A percentile compares a stretch with the other conserved stretches of the same genome.
Evolutionary conservation across 352 stramenopile genomes (phyloP).

Genomic region (Bremia lactucae): DNA sequence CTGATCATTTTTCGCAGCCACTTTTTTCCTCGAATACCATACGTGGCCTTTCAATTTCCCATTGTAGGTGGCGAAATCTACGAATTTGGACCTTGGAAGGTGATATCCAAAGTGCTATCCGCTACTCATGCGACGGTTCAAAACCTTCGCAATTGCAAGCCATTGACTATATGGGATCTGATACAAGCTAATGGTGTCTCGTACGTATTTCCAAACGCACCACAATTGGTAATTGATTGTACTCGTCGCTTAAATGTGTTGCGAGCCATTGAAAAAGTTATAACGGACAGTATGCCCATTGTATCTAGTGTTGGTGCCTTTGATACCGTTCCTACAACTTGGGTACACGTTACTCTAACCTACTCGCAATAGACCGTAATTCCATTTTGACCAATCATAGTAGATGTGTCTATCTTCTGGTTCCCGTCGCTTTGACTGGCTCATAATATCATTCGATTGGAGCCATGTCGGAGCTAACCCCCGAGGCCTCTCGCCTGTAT

Average conservation of each 20-base stretch:
- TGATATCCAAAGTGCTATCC: conserved; percentile 27
- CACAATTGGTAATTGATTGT: conserved; percentile 42
- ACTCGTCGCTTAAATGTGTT: conserved; percentile 44
- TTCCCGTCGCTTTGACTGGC: conserved; percentile 4
- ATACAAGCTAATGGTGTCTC: conserved; percentile 33
- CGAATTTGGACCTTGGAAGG: conserved; percentile 44
- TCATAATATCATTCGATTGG: neutral
- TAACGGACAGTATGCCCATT: conserved; percentile 67
- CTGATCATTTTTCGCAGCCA: conserved; percentile 75
- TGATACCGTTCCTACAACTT: conserved; percentile 20
- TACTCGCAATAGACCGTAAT: conserved; percentile 19
- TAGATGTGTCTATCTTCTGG: neutral
- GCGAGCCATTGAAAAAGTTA: conserved; percentile 49
- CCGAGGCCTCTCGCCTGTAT: conserved; percentile 84
- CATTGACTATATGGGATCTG: conserved; percentile 50
- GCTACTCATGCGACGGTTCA: conserved; percentile 15
- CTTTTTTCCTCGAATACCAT: conserved; percentile 39
- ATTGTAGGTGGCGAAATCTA: conserved; percentile 31
- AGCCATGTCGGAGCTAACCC: conserved; percentile 63
- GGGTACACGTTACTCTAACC: conserved; percentile 30
- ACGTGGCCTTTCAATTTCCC: conserved; percentile 9
- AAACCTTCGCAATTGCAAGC: conserved; percentile 16
- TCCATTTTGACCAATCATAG: conserved; percentile 11
- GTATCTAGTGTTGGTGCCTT: conserved; percentile 38
- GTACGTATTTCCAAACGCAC: conserved; percentile 52